These are phyloP conservation scores for Selenicereus undatus DNA, from an alignment of 148 eudicot species.

Conservation along the genomic window DNA sequence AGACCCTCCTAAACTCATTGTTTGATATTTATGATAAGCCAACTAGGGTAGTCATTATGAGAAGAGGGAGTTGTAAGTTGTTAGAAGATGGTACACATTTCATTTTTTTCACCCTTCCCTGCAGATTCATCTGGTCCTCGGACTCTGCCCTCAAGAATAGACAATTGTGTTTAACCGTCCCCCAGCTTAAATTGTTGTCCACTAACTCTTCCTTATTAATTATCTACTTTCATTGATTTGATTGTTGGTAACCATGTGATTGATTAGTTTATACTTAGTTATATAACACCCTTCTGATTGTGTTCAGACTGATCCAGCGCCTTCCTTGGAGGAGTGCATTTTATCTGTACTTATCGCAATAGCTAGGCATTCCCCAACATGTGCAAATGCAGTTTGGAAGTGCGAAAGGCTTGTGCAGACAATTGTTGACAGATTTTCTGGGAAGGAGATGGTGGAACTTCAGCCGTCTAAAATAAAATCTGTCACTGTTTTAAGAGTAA, in stretches of 20 bases:
- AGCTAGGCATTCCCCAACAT: constrained; percentile 86
- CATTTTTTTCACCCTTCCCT: neutral
- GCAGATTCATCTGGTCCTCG: neutral
- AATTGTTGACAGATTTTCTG: constrained; percentile 55
- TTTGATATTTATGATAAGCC: neutral
- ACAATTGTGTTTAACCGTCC: neutral
- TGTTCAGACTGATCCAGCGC: constrained; percentile 56
- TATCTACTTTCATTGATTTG: neutral
- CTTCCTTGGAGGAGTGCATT: constrained; percentile 70
- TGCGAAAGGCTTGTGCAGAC: constrained; percentile 74
- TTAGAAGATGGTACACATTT: neutral
- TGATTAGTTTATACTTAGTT: neutral
- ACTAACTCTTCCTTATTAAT: too few species aligned
- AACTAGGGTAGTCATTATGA: neutral
- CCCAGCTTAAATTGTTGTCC: neutral
- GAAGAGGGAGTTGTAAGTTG: neutral
- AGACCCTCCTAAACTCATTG: too few species aligned
- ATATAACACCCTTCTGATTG: constrained; percentile 4
- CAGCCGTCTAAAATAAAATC: constrained; percentile 67
- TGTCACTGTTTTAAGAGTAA: constrained; percentile 69
- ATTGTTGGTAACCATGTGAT: neutral
- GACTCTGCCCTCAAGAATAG: neutral
- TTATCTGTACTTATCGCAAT: constrained; percentile 68
- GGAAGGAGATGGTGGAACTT: constrained; percentile 42
- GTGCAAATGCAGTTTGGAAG: constrained; percentile 72